Evolutionary conservation across 2,329 filamentous ascomycete genomes (phyloP), one percentile per base, ranked within the genome.

Genomic region (Verticillium dahliae): DNA sequence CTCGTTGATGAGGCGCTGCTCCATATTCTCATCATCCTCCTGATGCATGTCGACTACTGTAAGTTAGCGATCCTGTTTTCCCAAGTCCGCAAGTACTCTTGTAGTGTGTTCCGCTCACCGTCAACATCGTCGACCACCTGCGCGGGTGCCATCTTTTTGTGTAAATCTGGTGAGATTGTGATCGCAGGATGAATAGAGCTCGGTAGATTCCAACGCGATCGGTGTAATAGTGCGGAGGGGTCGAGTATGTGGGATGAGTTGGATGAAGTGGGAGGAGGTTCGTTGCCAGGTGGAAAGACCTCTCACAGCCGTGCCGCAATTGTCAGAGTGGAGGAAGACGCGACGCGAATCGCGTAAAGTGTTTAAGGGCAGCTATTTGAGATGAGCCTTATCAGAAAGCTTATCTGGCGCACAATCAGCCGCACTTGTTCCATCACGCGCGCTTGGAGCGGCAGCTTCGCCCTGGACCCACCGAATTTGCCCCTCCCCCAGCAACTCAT

Each of bases 1-100:
- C 81, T 99, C 95, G 69, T 98, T 98, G 77, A 98, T 92, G 64
- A 96, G 82, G 77, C 96, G 92, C 76, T 96, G 90, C 72, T 91
- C 87, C 67, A 85, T 78, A 72, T 90, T 83, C 73, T 89, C 82
- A 62, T 90, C 88, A 60, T 91, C 90, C 62, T 92, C 88, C 64
- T 86, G 83, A 56, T 82, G 76, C 75, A 81, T 76, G 41, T 78
- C 76, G 69, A 79, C 81, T 80, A 62, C 34, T 15, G 22, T 34
- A 11, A 56, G 4, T 56, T 15, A 56, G 13, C 27, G 33, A 35
- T 3, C 14, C 27, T 9, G 54, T 35, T 11, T 22, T 56, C n/a
- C 27, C 1, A 14, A 14, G 22, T 6, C 33, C n/a, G 27, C 27
- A 56, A 9, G 54, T 3, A 27, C 27, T 13, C 14, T 13, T 13